Conservation (phyloP, 2,329 filamentous ascomycete species). For the Fusarium sulawesiense region DNA sequence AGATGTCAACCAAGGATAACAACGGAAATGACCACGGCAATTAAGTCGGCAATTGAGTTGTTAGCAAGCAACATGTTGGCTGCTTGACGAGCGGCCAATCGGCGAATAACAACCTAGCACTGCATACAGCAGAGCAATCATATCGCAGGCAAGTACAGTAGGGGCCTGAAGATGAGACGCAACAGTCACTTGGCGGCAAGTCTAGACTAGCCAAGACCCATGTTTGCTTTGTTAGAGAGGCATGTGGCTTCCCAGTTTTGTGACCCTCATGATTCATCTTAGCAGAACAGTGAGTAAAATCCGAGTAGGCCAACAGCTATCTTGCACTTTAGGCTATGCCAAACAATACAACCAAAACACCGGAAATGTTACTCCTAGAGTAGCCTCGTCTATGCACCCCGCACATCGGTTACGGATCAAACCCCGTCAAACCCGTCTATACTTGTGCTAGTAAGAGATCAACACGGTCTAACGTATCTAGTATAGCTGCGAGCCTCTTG, state of each 20-base stretch:
- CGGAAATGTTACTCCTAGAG: constrained; percentile 4
- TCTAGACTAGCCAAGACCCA: neutral
- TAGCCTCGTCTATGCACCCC: constrained; percentile 12
- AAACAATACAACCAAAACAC: neutral
- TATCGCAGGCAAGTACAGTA: neutral
- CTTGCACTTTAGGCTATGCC: neutral
- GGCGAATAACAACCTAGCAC: neutral
- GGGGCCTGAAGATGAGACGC: neutral
- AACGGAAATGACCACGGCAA: neutral
- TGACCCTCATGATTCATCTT: neutral
- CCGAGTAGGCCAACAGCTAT: neutral
- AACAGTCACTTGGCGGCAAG: neutral
- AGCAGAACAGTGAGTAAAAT: neutral
- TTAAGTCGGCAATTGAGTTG: constrained; percentile 2
- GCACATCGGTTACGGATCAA: constrained; percentile 10
- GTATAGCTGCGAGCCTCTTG: neutral
- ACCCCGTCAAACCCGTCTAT: neutral
- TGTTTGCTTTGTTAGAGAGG: neutral
- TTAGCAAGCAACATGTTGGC: neutral
- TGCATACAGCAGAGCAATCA: neutral
- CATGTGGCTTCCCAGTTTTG: accelerated
- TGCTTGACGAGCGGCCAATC: neutral
- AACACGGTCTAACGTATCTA: neutral
- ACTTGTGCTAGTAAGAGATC: neutral
- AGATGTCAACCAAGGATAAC: neutral